Evolutionary conservation across 192 early-diverging fungal species (phyloP).

Genomic region (Gryganskiella cystojenkinii): DNA sequence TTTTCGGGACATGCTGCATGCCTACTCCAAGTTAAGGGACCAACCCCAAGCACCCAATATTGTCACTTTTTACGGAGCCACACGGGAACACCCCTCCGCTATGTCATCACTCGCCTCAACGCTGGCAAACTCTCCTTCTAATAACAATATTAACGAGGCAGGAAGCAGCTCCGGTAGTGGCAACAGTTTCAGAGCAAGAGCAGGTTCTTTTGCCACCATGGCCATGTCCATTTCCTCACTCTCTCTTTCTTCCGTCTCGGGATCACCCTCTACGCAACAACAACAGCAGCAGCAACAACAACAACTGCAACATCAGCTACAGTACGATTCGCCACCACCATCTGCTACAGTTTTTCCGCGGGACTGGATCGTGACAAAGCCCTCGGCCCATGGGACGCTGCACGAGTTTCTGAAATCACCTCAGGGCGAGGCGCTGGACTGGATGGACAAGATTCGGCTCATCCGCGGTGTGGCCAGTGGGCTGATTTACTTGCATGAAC

Average conservation of each 20-base stretch:
- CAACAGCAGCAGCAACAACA: slow-evolving; percentile 2
- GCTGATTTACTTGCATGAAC: slow-evolving; percentile 40
- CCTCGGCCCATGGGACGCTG: slow-evolving; percentile 44
- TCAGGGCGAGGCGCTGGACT: slow-evolving; percentile 42
- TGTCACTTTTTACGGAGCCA: slow-evolving; percentile 43
- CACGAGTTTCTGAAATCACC: slow-evolving; percentile 47
- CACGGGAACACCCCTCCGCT: slow-evolving; percentile 40
- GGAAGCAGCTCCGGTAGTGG: no score
- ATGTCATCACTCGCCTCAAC: slow-evolving; percentile 3
- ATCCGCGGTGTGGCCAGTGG: slow-evolving; percentile 52
- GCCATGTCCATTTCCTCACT: slow-evolving; percentile 31
- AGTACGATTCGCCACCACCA: slow-evolving; percentile 7
- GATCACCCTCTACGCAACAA: not conserved
- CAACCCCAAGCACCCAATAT: slow-evolving; percentile 34
- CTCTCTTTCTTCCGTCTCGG: slow-evolving; percentile 20
- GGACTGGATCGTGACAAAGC: slow-evolving; percentile 53
- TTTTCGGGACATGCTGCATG: slow-evolving; percentile 47
- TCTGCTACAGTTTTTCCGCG: slow-evolving; percentile 1
- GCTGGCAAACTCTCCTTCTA: slow-evolving; percentile 2
- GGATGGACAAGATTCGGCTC: slow-evolving; percentile 49
- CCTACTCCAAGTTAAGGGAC: slow-evolving; percentile 36
- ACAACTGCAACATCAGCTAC: not conserved
- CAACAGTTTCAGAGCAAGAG: slow-evolving; percentile 9
- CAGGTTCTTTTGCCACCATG: slow-evolving; percentile 20
- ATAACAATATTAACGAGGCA: no score